Base-by-base conservation (phyloP, 805 yeast genomes). In the Candida nitratophila region DNA sequence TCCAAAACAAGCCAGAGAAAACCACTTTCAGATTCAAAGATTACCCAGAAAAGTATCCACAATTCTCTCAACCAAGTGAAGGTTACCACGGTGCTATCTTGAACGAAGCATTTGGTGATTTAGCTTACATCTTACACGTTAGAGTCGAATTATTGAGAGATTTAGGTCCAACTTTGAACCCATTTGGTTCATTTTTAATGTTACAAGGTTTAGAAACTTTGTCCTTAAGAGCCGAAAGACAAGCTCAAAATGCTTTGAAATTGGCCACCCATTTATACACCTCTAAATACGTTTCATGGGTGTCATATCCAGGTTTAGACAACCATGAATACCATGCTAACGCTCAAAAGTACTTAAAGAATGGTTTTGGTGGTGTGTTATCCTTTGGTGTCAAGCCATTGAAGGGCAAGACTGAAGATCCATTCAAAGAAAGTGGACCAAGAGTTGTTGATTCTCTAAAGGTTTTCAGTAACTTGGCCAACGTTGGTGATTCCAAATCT, bases 401-500 rank as follows among this genome's bases (percentile, higher is more conserved):
- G 47, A 62, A 60, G n/a, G 57, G 60, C 26, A 61, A 66, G 35
- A 66, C 70, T 9, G 77, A 69, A 33, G 77, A 77, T 52, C 83
- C 80, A 50, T 86, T 85, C 70, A 62, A 78, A 55, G 84, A 81
- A 51, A 78, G 90, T 35, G 88, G 95, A 55, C 90, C 91, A 44
- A 76, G 73, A 54, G 87, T 89, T 48, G 96, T 87, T 48, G 96
- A 90, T 65, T 70, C 68, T 54, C 77, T 93, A 65, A 78, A 87
- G 66, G 68, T 93, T 46, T 95, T 96, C 45, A 83, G 96, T 29
- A 86, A 89, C 70, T 79, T 93, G 61, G 98, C 99, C 41, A 91
- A 91, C 59, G 97, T 91, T 47, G 99, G 99, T 61, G 99, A 91
- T 60, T 82, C 91, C 41, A 93, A 91, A 72, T 87, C 98, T 38